These are phyloP conservation scores for Trichoderma sp. DNA, from an alignment of 2,329 filamentous ascomycete genomes.

Conservation along the genomic window DNA sequence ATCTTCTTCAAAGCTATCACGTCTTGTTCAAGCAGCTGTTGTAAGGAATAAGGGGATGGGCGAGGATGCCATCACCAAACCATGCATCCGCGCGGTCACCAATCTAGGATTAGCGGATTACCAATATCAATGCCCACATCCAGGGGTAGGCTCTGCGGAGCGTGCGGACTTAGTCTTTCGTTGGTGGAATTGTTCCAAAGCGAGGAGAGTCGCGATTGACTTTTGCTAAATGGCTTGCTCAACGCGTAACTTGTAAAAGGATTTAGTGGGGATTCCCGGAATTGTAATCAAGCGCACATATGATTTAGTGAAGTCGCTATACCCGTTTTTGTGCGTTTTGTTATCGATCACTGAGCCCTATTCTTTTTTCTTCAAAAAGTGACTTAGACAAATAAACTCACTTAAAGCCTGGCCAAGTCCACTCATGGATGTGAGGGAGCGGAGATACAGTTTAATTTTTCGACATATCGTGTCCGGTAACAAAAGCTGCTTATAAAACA, in stretches of 20 bases:
- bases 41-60: background rate
- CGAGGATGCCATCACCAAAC: background rate
- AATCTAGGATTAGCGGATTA: slow-evolving; percentile 3
- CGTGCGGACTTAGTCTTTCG: background rate
- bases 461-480: background rate
- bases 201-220: too few species aligned
- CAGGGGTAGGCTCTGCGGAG: too few species aligned
- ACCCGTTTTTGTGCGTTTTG: background rate
- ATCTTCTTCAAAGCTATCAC: background rate
- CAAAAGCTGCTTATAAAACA: background rate
- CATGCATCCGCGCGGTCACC: slow-evolving; percentile 15
- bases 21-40: background rate
- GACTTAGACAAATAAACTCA: background rate
- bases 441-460: background rate
- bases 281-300: background rate
- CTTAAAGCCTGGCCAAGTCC: background rate
- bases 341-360: background rate
- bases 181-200: background rate
- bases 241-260: background rate
- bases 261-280: background rate
- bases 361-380: background rate
- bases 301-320: background rate
- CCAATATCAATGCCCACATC: background rate
- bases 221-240: background rate
- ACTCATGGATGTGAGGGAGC: background rate